Base-by-base conservation (phyloP, 441 rosid species). In the Gossypium lobatum region DNA sequence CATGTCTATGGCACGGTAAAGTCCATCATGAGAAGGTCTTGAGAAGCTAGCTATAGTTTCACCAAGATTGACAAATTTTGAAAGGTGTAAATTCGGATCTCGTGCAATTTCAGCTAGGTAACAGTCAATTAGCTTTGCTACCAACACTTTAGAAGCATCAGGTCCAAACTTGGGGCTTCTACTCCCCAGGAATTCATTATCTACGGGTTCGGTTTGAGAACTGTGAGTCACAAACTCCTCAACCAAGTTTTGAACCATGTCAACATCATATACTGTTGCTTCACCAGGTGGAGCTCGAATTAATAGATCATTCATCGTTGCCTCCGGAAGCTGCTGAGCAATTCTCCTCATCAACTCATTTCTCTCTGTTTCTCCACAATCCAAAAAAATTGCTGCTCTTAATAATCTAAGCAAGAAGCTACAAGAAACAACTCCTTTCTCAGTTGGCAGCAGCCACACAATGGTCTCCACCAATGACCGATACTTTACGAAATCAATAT, bases 1-100 rank as follows among this genome's bases (percentile, higher is more conserved):
- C 93, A 88, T 91, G 82, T 94, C 97, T 25, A 91, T 82, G 55
- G 95, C 93, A 2, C 93, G 92, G 59, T 92, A 92, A 79, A 94
- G 76, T 70, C 97, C 94, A 23, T 94, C 98, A 72, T 88, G 95
- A 16, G 88, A 89, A 37, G 84, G 79, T 77, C 97, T 88, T 0
- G 91, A 85, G 78, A 92, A 91, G 80, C 70, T 79, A 0, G 97
- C 88, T n/a, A 86, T 84, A 82, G 67, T 78, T 64, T 88, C 89
- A 9, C 92, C 88, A 20, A 94, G 89, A 53, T 57, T 52, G 20
- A 85, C 81, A 53, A 94, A 91, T 63, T 88, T 87, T n/a, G 81
- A 72, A 72, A 83, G 79, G 18, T 88, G 77, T 53, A 95, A 74
- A 73, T 85, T 85, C 0, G 89, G 86, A 84, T 91, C 94, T 50